Conservation (phyloP, 2,329 filamentous ascomycete species). For the Eutypa lata region DNA sequence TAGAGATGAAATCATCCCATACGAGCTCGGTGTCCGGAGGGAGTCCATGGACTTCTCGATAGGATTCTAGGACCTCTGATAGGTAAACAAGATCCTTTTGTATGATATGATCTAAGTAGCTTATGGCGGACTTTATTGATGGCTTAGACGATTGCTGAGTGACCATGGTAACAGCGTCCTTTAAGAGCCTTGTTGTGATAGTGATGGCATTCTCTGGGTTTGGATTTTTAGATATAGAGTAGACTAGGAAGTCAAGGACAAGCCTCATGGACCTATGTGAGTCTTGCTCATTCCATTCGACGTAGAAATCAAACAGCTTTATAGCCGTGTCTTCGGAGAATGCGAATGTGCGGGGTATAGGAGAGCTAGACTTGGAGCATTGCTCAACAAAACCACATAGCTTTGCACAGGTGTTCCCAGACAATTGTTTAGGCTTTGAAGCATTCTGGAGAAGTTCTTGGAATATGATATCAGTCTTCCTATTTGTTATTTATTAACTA, state of each 20-base stretch:
- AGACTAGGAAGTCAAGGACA: conserved; percentile 55
- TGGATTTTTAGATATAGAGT: conserved; percentile 50
- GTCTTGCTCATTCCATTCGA: conserved; percentile 66
- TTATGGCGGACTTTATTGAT: conserved; percentile 67
- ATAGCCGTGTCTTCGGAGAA: conserved; percentile 47
- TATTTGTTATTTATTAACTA: conserved; percentile 9
- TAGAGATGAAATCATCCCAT: conserved; percentile 50
- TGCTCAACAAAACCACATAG: conserved; percentile 62
- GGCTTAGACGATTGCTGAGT: conserved; percentile 58
- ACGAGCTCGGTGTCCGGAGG: conserved; percentile 23
- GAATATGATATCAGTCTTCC: conserved; percentile 41
- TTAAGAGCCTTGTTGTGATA: conserved; percentile 45
- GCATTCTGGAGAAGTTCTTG: conserved; percentile 45
- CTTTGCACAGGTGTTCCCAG: conserved; percentile 56
- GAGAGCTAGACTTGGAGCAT: conserved; percentile 47
- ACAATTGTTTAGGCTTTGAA: conserved; percentile 51
- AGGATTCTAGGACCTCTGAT: conserved; percentile 42
- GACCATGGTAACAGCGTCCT: conserved; percentile 56
- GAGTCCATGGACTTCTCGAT: conserved; percentile 30
- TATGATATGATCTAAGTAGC: conserved; percentile 63
- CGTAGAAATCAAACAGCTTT: conserved; percentile 58
- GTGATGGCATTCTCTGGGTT: conserved; percentile 31
- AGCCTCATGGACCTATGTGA: conserved; percentile 62
- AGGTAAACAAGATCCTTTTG: conserved; percentile 55
- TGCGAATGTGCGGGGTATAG: conserved; percentile 44